Base-by-base conservation (phyloP, 371 early-diverging fungal genomes). In the Umbelopsis sp. region DNA sequence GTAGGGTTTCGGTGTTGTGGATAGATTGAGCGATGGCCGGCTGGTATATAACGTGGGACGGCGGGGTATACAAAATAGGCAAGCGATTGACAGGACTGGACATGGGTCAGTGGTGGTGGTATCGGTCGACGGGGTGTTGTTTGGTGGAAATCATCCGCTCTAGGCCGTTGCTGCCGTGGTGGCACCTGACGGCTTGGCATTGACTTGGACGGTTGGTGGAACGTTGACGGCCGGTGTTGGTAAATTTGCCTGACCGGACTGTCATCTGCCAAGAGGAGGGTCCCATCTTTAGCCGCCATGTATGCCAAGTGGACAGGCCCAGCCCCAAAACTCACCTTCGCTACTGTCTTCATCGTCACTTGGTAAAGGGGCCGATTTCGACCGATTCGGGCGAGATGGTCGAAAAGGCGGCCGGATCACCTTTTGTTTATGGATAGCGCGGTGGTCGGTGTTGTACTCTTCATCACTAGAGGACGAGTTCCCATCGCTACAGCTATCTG, bases 301-400 rank as follows among this genome's bases (percentile, higher is more conserved):
- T 20, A 48, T 48, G 48, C 48, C 11, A 8, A 10, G 12, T 6
- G 32, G 5, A 3, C 18, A 14, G 1, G n/a, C 14, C 0, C 1
- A 32, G n/a, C 22, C 12, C 16, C 11, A 1, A 12, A 32, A 18
- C 57, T 35, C 18, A 57, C 57, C 57, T 35, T 57, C 35, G 14
- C 57, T 57, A 12, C 57, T 57, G 18, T 57, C 57, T 57, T 57
- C 57, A 29, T 57, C 57, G 35, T 57, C 57, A n/a, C 57, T 57
- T 57, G 57, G 57, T 18, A 57, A 35, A 9, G 57, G 57, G 5
- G 57, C 29, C 1, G 57, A 57, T 16, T 57, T 57, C 12, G 37
- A 35, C 10, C 57, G 57, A 12, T 57, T 57, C 3, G 57, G 57
- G 18, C 22, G 9, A 18, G 57, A 57, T 35, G 57, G 57, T 35